Evolutionary conservation across 805 yeast genomes (phyloP).

Genomic region (Metschnikowia gelsemii): DNA sequence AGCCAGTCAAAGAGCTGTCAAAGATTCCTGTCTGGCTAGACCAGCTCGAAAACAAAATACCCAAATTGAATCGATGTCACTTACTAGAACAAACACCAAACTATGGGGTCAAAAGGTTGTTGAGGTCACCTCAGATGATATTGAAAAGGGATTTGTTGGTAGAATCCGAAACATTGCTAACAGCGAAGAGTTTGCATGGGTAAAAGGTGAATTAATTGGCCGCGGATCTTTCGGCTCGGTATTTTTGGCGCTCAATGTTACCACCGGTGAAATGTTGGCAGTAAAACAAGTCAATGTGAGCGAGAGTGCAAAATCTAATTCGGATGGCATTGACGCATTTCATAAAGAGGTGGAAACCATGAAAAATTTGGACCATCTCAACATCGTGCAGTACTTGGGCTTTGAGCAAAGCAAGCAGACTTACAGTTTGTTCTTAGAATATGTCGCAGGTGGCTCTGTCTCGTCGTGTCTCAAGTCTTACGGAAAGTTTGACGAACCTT

Average conservation of each 20-base stretch:
- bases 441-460: conserved; percentile 97
- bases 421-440: conserved; percentile 86
- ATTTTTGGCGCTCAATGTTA: conserved; percentile 84
- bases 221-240: conserved; percentile 96
- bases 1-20: conserved; percentile 24
- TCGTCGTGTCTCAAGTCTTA: conserved; percentile 78
- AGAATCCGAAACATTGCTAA: conserved; percentile 57
- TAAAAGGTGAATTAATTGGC: conserved; percentile 95
- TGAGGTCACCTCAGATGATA: conserved; percentile 78
- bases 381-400: conserved; percentile 94
- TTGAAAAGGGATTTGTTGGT: conserved; percentile 62
- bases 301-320: conserved; percentile 26
- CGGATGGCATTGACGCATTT: conserved; percentile 75
- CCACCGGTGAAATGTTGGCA: conserved; percentile 98
- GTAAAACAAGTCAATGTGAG: conserved; percentile 85
- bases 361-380: conserved; percentile 90
- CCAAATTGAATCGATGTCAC: conserved; percentile 6
- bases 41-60: conserved; percentile 5
- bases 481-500: conserved; percentile 79
- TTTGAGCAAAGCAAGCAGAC: conserved; percentile 75
- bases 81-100: conserved; percentile 80
- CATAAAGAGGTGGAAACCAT: conserved; percentile 89
- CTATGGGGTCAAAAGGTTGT: conserved; percentile 96
- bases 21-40: not conserved
- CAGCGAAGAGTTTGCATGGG: conserved; percentile 94